These are phyloP conservation scores for Candida schatavii DNA, from an alignment of 805 yeast genomes.

Conservation along the genomic window DNA sequence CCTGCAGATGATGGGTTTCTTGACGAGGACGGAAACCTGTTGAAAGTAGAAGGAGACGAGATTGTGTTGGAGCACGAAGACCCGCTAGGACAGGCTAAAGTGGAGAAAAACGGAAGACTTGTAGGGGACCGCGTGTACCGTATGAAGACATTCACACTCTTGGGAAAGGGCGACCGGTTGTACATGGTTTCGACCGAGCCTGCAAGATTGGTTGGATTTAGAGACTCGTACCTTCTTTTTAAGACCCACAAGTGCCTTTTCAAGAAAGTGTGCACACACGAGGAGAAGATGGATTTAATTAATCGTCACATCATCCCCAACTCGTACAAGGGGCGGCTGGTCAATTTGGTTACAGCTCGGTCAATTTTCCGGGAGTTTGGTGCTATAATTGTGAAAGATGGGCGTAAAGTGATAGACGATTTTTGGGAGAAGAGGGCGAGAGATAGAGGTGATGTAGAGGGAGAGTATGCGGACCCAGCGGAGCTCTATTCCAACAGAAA, in stretches of 20 bases:
- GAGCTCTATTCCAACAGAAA: conserved; percentile 43
- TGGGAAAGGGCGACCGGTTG: conserved; percentile 63
- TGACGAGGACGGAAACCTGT: conserved; percentile 69
- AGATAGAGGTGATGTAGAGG: conserved; percentile 63
- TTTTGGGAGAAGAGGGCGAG: conserved; percentile 70
- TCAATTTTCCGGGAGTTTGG: conserved; percentile 92
- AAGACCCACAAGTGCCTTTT: conserved; percentile 77
- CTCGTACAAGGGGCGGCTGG: conserved; percentile 86
- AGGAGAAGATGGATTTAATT: conserved; percentile 80
- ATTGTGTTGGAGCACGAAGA: conserved; percentile 68
- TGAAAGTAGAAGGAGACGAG: conserved; percentile 70
- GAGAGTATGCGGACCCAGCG: conserved; percentile 69
- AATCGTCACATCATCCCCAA: conserved; percentile 79
- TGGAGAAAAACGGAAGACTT: conserved; percentile 64
- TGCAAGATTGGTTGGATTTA: conserved; percentile 89
- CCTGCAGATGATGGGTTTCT: conserved; percentile 40
- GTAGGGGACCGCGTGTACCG: conserved; percentile 72
- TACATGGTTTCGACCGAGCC: conserved; percentile 96
- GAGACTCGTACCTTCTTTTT: conserved; percentile 86
- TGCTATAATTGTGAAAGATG: conserved; percentile 74
- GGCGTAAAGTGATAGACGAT: conserved; percentile 80
- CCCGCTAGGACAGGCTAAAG: conserved; percentile 72
- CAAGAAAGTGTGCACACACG: conserved; percentile 70
- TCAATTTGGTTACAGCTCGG: conserved; percentile 87
- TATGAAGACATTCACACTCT: conserved; percentile 62